Conservation (phyloP, 2,329 filamentous ascomycete species). For the Monilinia laxa region DNA sequence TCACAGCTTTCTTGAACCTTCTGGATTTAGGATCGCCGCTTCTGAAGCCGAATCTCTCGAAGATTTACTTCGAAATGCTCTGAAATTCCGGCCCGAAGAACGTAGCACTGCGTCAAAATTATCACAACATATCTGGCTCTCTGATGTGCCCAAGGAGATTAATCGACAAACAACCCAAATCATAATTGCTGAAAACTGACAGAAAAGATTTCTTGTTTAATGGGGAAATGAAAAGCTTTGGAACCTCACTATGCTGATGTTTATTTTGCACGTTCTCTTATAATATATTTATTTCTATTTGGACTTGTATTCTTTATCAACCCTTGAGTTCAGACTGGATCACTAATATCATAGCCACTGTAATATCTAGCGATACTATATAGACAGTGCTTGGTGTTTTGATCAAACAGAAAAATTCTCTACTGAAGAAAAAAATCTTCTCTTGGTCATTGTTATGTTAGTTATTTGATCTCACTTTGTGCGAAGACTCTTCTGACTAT, state of each 20-base stretch:
- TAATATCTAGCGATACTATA: too few species aligned
- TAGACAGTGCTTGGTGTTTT: too few species aligned
- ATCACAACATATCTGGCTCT: conserved; percentile 28
- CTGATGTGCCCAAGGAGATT: neutral
- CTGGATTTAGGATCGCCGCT: conserved; percentile 25
- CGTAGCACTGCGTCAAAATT: conserved; percentile 22
- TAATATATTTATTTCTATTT: neutral
- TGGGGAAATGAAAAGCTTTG: neutral
- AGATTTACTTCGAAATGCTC: conserved; percentile 24
- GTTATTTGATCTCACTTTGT: too few species aligned
- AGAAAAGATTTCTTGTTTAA: too few species aligned
- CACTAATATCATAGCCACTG: too few species aligned
- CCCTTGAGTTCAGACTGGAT: too few species aligned
- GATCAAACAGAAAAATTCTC: too few species aligned
- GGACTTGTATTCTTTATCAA: neutral
- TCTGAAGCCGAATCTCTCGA: conserved; percentile 25
- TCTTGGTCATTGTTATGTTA: too few species aligned
- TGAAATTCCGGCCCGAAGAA: conserved; percentile 28
- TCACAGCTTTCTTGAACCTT: conserved; percentile 26
- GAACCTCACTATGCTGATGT: neutral
- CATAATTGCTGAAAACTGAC: neutral
- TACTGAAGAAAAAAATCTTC: too few species aligned
- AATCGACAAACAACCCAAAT: neutral
- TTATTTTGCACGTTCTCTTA: neutral
- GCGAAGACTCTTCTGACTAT: too few species aligned